These are phyloP conservation scores for Ceratobasidium theobromae DNA, from an alignment of 1,284 basidiomycete species.

Conservation along the genomic window DNA sequence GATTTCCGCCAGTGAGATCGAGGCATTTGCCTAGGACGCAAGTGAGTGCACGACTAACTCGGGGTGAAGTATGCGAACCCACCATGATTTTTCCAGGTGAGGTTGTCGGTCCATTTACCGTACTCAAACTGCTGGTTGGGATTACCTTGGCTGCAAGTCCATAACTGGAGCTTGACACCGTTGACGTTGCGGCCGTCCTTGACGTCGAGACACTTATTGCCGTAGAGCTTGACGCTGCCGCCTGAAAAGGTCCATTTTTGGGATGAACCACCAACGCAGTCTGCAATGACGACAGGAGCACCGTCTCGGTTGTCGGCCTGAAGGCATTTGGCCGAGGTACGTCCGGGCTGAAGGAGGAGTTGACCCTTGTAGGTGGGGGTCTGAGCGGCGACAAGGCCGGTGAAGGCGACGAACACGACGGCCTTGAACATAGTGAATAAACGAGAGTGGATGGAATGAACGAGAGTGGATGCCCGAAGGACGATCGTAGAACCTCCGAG, in stretches of 20 bases:
- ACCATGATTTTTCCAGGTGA: slow-evolving; percentile 38
- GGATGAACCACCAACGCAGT: slow-evolving; percentile 1
- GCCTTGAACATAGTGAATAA: slow-evolving; percentile 1
- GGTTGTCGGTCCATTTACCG: slow-evolving; percentile 35
- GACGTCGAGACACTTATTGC: slow-evolving; percentile 28
- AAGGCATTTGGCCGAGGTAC: slow-evolving; percentile 4
- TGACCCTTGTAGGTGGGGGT: slow-evolving; percentile 7
- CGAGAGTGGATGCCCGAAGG: background rate
- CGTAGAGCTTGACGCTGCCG: slow-evolving; percentile 13
- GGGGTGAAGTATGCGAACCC: slow-evolving; percentile 46
- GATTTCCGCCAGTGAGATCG: slow-evolving; percentile 7
- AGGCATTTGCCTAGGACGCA: slow-evolving; percentile 16
- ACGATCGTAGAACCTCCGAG: background rate
- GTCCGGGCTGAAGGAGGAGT: slow-evolving; percentile 6
- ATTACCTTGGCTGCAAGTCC: slow-evolving; percentile 46
- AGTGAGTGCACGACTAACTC: no score
- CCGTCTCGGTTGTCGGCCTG: slow-evolving; percentile 23
- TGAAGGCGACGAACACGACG: slow-evolving; percentile 3
- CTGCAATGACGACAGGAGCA: slow-evolving; percentile 4
- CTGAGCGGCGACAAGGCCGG: slow-evolving; percentile 7
- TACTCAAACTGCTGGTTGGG: slow-evolving; percentile 42
- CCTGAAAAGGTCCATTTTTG: slow-evolving; percentile 15
- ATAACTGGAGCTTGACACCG: slow-evolving; percentile 44
- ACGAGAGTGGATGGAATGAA: background rate
- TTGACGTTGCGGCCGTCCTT: slow-evolving; percentile 9